These are phyloP conservation scores for Vachellia pachyceras DNA, from an alignment of 306 rosid species.

Conservation along the genomic window DNA sequence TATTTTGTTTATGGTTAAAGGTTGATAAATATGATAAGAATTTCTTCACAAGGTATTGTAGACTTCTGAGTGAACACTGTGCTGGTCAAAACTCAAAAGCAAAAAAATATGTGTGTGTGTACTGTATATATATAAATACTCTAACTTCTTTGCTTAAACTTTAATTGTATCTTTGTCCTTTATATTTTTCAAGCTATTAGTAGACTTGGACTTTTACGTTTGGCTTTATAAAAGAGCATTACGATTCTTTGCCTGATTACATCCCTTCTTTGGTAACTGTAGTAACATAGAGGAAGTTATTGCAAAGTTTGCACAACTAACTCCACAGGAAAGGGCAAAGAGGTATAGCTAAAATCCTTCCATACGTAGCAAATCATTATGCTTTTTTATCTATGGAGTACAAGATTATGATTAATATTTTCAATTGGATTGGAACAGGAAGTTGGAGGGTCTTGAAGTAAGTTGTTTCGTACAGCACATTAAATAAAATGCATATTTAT, in stretches of 20 bases:
- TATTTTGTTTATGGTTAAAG: neutral
- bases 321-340: conserved; percentile 86
- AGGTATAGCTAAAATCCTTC: conserved; percentile 49
- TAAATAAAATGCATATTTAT: neutral
- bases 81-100: neutral
- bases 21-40: neutral
- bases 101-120: too few species aligned
- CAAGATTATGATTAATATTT: conserved; percentile 35
- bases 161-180: neutral
- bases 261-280: conserved; percentile 26
- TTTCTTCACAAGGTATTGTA: neutral
- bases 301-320: conserved; percentile 74
- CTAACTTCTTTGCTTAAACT: neutral
- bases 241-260: conserved; percentile 3
- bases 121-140: too few species aligned
- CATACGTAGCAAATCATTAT: neutral
- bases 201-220: neutral
- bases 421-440: conserved; percentile 65
- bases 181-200: conserved; percentile 3
- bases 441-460: conserved; percentile 88
- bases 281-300: conserved; percentile 76
- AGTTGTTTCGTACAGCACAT: conserved; percentile 44
- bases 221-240: neutral
- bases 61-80: neutral
- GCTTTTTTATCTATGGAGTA: neutral